Base-by-base conservation (phyloP, 2,329 filamentous ascomycete genomes). In the Verticillium dahliae region DNA sequence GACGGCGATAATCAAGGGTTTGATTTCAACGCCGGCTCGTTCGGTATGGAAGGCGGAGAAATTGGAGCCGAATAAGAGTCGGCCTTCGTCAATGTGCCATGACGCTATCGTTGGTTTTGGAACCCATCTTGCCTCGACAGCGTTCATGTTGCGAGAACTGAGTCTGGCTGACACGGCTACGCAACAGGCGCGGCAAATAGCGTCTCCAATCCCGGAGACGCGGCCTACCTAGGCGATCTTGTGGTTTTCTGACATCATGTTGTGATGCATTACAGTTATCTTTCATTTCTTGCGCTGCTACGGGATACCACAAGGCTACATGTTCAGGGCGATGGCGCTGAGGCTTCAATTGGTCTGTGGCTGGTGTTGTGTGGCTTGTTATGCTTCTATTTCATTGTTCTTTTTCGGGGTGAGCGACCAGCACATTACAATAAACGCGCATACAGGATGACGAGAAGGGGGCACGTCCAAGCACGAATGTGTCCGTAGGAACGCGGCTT, bases 41-140 rank as follows among this genome's bases (percentile, higher is more conserved):
- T 85, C 69, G 68, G 75, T n/a, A 82, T 87, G 75, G 83, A 86
- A 62, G 77, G 77, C 50, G 76, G 80, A 61, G 83, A 85, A 69
- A 86, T 88, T 69, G 80, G 81, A 60, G 81, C 84, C 65, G 84
- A 87, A 56, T 87, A 76, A 72, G 63, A 27, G 45, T 3, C 45
- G 3, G 18, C 14, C 2, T 15, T 15, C 14, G 6, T 15, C 39
- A 15, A 41, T n/a, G 9, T 15, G 39, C 39, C 15, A 50, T n/a
- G 18, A 50, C n/a, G 39, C n/a, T 18, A 22, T 22, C n/a, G 9
- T 50, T 27, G 9, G 9, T n/a, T 50, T 27, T 22, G 33, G 3
- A n/a, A 5, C 13, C 18, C 15, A 38, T 38, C 6, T 7, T 22
- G 55, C 15, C 18, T 14, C 37, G 2, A 27, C 45, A 50, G 45